Base-by-base conservation (phyloP, 2,329 filamentous ascomycete species). In the Exophiala mesophila region DNA sequence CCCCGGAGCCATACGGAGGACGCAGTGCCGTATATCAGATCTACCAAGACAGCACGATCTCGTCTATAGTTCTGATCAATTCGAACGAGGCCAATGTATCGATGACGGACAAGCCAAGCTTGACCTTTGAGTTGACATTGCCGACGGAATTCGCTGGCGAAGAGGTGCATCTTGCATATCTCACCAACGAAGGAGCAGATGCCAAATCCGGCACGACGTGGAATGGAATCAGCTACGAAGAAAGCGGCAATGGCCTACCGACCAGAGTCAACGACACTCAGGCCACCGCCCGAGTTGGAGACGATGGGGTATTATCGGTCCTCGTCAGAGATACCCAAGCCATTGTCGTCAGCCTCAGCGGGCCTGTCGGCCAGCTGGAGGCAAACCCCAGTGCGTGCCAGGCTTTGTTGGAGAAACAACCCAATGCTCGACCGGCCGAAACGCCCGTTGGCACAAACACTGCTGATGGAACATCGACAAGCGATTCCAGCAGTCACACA, bases 191-290 rank as follows among this genome's bases (percentile, higher is more conserved):
- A 12, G 70, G 71, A 21, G 64, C 68, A 7, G 70, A 73, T 41
- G 59, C 64, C 5, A 62, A 63, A 10, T 47, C 56, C 29, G 63
- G 63, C 35, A 67, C 67, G 2, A 68, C 64, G 5, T 75, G 65
- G 64, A 71, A 73, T 54, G 70, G 70, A 33, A 59, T 74, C 50
- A 63, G 59, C 46, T 75, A 65, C 56, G 66, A 69, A 54, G 49
- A 59, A 34, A 65, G 62, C 45, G 56, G 56, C 23, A 63, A 69
- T 28, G 70, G 71, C 44, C 63, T 57, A n/a, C 59, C 66, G 0
- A 62, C 55, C 12, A 46, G 56, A 7, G 60, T 64, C 13, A 59
- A 65, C 23, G 54, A 58, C 19, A 60, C 54, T 1, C 56, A 60
- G 4, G 49, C 57, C 19, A 63, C 59, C 1, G 57, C 61, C 20